Evolutionary conservation across 768 basidiomycete genomes (phyloP).

Genomic region (Pleurotus giganteus): DNA sequence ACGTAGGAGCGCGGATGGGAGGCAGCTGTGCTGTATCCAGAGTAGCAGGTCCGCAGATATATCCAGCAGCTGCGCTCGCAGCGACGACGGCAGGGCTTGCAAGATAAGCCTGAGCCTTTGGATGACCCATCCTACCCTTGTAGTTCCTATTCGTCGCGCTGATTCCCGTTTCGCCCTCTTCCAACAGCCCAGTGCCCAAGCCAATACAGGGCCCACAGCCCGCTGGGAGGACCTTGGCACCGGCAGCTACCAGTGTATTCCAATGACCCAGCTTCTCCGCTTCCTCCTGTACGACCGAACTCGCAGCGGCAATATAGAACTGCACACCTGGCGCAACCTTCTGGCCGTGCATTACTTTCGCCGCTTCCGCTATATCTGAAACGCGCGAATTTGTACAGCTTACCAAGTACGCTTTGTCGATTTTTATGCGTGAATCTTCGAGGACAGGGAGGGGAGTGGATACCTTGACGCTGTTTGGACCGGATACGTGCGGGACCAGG

Average conservation of each 20-base stretch:
- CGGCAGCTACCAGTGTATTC: conserved; percentile 81
- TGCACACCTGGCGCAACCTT: conserved; percentile 87
- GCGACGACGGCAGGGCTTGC: conserved; percentile 97
- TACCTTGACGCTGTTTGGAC: conserved; percentile 96
- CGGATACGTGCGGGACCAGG: conserved; percentile 92
- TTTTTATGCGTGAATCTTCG: conserved; percentile 67
- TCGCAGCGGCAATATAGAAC: conserved; percentile 97
- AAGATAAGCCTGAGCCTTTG: conserved; percentile 92
- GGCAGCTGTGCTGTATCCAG: conserved; percentile 55
- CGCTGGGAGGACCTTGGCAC: conserved; percentile 89
- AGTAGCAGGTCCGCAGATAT: conserved; percentile 80
- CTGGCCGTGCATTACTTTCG: conserved; percentile 78
- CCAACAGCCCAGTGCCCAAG: conserved; percentile 85
- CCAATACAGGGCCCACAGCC: conserved; percentile 99
- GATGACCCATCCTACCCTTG: conserved; percentile 98
- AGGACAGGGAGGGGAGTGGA: conserved; percentile 92
- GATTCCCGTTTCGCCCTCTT: conserved; percentile 95
- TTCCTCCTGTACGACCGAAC: conserved; percentile 88
- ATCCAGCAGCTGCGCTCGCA: conserved; percentile 90
- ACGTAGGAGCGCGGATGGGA: conserved; percentile 49
- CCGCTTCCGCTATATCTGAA: conserved; percentile 91
- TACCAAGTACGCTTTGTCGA: conserved; percentile 97
- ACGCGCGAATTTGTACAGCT: conserved; percentile 97
- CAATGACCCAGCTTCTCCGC: conserved; percentile 85
- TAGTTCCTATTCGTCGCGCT: conserved; percentile 99